phyloP scores from a whole-genome alignment of 306 rosid species.

The Cucurbita moschata region DNA sequence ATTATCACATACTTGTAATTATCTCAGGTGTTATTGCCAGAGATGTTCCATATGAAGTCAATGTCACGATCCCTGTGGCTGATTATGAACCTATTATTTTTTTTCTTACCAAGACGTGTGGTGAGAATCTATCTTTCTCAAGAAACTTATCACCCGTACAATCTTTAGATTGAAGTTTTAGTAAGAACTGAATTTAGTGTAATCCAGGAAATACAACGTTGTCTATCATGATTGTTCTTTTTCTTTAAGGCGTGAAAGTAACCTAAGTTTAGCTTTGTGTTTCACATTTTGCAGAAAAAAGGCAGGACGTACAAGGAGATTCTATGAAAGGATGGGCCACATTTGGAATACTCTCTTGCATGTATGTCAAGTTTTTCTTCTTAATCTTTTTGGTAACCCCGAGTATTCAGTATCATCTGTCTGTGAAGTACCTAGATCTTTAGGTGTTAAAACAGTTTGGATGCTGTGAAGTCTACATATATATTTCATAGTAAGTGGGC shows the following conservation, averaged over 20 bases:
- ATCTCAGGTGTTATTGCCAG: constrained; percentile 41
- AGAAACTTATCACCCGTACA: neutral
- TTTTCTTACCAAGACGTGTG: constrained; percentile 69
- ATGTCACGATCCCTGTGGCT: constrained; percentile 63
- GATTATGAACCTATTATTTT: constrained; percentile 71
- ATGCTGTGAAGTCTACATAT: neutral
- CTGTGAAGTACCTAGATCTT: neutral
- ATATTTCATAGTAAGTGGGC: neutral
- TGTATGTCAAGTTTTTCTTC: constrained; percentile 30
- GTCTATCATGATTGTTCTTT: neutral
- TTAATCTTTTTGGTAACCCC: neutral
- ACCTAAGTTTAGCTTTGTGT: neutral
- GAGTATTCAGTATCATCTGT: neutral
- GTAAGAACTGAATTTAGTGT: neutral
- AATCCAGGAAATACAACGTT: neutral
- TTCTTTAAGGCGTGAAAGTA: neutral
- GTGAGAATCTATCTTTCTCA: constrained; percentile 28
- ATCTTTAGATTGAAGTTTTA: neutral
- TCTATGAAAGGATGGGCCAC: constrained; percentile 66
- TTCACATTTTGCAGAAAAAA: constrained; percentile 39
- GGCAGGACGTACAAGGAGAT: constrained; percentile 40
- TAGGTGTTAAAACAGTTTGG: neutral
- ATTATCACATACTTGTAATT: neutral
- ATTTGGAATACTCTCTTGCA: constrained; percentile 87
- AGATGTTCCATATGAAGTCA: constrained; percentile 53